Conservation (phyloP, 495 filamentous ascomycete species). For the Xylaria acuta region DNA sequence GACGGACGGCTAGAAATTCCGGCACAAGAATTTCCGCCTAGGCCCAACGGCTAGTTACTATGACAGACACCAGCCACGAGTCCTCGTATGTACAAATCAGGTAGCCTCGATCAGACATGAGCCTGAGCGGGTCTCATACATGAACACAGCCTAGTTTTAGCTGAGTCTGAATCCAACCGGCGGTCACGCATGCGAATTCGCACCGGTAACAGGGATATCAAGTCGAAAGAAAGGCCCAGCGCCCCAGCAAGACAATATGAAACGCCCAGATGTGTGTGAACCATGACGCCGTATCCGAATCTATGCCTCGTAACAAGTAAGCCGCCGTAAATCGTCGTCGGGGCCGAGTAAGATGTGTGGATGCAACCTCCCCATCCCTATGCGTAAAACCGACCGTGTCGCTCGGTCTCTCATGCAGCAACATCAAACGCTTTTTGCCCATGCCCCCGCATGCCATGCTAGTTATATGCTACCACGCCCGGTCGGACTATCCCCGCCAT, state of each 20-base stretch:
- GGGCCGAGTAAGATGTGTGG: conserved; percentile 5
- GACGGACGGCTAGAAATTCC: not conserved
- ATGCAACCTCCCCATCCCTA: conserved; percentile 17
- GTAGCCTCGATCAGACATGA: conserved; percentile 10
- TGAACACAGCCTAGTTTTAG: not conserved
- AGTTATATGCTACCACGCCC: not conserved
- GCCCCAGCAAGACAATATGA: conserved; percentile 16
- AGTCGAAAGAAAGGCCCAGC: conserved; percentile 11
- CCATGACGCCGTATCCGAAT: conserved; percentile 28
- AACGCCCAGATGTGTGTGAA: conserved; percentile 22
- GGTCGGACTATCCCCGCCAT: no score
- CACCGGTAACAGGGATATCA: conserved; percentile 23
- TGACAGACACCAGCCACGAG: not conserved
- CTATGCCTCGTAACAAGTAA: conserved; percentile 27
- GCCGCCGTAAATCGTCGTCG: conserved; percentile 22
- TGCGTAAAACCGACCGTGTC: conserved; percentile 10
- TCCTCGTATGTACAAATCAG: conserved; percentile 16
- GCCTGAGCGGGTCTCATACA: not conserved
- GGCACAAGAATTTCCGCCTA: not conserved
- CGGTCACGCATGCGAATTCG: not conserved
- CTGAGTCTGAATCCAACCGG: conserved; percentile 18
- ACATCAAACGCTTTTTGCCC: not conserved
- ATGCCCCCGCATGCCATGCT: conserved; percentile 1
- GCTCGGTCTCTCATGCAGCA: conserved; percentile 19
- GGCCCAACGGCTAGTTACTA: no score